Base-by-base conservation (phyloP, 2,329 filamentous ascomycete genomes). In the Xylariaceae sp. region DNA sequence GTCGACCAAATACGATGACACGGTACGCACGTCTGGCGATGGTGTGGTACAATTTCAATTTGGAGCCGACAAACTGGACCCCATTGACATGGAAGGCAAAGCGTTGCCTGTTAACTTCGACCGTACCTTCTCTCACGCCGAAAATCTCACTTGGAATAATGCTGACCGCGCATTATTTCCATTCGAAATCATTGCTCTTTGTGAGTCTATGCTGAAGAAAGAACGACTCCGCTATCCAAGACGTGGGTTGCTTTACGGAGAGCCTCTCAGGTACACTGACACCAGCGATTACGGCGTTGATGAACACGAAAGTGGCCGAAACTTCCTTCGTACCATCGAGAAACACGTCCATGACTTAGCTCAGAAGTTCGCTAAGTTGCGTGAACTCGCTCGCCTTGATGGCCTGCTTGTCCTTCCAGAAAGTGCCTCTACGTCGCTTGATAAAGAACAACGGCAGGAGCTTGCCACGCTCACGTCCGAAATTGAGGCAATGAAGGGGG, bases 31-130 rank as follows among this genome's bases (percentile, higher is more conserved):
- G 28, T 97, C 92, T 0, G 87, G 87, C 2, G 89, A 89, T 7
- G 86, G 86, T 31, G 88, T 99, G 55, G 91, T 99, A 2, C 94
- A 99, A 68, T 97, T 99, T 73, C 91, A 96, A 66, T 99, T 96
- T 63, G 94, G 94, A 68, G 94, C 94, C 31, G 94, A 99, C 66
- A 92, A 93, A 58, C 78, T 99, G 31, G 94, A 99, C 69, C 94
- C 94, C 1, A 88, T 97, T 17, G 92, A 97, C 66, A 99, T 99
- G 93, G 94, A 99, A 70, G 94, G 91, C 41, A 87, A 88, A 57
- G 93, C 90, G 7, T 90, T 89, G 62, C 94, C 94, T 5, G 94
- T 99, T 46, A 83, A 97, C 65, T 97, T 97, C 66, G 84, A 89
- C 47, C 85, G 93, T 43, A 97, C 93, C 0, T 97, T 90, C 78